A percentile compares a stretch with the other conserved stretches of the same genome.
Conservation (phyloP, 106 monocot species). For the Dendrobium officinale region DNA sequence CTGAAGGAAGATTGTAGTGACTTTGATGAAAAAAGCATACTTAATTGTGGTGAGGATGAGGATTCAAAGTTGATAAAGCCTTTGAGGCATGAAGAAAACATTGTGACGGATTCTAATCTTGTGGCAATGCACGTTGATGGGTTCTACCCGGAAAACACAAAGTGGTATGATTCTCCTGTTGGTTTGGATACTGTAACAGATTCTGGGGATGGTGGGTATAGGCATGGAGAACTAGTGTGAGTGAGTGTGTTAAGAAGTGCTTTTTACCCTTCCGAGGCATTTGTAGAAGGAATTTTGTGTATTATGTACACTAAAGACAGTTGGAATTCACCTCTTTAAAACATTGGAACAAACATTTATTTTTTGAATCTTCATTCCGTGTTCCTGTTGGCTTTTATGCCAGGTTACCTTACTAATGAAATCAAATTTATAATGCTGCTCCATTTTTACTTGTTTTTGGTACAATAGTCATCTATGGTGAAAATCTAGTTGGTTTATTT, state of each 20-base stretch:
- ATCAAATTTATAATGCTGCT: neutral
- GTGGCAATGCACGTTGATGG: slow-evolving; percentile 78
- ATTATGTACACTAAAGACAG: slow-evolving; percentile 48
- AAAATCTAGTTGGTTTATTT: neutral
- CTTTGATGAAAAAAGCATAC: slow-evolving; percentile 88
- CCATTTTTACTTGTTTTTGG: neutral
- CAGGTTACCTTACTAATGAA: slow-evolving; percentile 12
- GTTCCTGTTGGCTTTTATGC: slow-evolving; percentile 16
- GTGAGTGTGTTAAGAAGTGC: neutral
- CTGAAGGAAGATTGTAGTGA: slow-evolving; percentile 65
- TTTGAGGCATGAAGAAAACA: slow-evolving; percentile 52
- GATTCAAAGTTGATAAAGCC: slow-evolving; percentile 79
- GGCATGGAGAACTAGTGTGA: slow-evolving; percentile 38
- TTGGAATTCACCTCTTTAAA: slow-evolving; percentile 12
- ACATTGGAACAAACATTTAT: slow-evolving; percentile 9
- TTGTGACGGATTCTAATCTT: slow-evolving; percentile 44
- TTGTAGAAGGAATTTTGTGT: slow-evolving; percentile 20
- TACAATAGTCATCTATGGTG: neutral
- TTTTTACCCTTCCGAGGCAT: neutral
- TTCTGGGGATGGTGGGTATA: slow-evolving; percentile 35
- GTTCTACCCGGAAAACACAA: slow-evolving; percentile 54
- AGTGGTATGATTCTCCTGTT: slow-evolving; percentile 67
- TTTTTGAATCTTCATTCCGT: slow-evolving; percentile 13
- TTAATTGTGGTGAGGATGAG: slow-evolving; percentile 64
- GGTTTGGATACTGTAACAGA: slow-evolving; percentile 47